Base-by-base conservation (phyloP, 225 moss, liverwort and hornwort genomes). In the Sphagnum contortum region DNA sequence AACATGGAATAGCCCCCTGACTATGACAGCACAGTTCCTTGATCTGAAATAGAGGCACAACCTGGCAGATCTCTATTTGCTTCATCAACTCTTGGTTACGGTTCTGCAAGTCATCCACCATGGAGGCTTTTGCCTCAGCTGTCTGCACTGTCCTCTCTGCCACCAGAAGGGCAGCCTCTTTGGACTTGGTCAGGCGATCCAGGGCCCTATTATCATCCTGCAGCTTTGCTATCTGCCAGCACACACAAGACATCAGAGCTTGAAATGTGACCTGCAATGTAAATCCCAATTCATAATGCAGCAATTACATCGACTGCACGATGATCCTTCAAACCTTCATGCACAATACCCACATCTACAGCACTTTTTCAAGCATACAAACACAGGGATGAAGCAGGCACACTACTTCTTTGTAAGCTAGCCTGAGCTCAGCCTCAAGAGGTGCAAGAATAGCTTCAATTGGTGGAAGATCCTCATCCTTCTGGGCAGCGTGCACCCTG, bases 31-130 rank as follows among this genome's bases (percentile, higher is more conserved):
- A 29, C 29, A 29, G 29, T 29, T 29, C 29, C 29, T 29, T 29
- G 29, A 29, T 29, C 29, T 29, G 29, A 29, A 29, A 29, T 29
- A 29, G 29, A 29, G 29, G 29, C 29, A 29, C 29, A 29, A 71
- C 71, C 71, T 73, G 73, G 63, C 73, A 73, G n/a, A 73, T 73
- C 29, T 73, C 66, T 0, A 73, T 73, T 48, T 68, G 67, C 60
- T 73, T 73, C 8, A 73, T 57, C 50, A 73, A 55, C 55, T 73
- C 73, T n/a, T 73, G 67, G n/a, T 73, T 73, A 14, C 73, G 73
- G 54, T 73, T 73, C 12, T 62, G 67, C 5, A 73, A 54, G 52
- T 73, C 73, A 29, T 73, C 73, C 48, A 73, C 73, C 73, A 68
- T 47, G 45, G 68, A 67, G 6, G 73, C 73, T 12, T 73, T 73